phyloP scores from a whole-genome alignment of 176 grass and related monocot genomes.

The Puccinellia tenuiflora region DNA sequence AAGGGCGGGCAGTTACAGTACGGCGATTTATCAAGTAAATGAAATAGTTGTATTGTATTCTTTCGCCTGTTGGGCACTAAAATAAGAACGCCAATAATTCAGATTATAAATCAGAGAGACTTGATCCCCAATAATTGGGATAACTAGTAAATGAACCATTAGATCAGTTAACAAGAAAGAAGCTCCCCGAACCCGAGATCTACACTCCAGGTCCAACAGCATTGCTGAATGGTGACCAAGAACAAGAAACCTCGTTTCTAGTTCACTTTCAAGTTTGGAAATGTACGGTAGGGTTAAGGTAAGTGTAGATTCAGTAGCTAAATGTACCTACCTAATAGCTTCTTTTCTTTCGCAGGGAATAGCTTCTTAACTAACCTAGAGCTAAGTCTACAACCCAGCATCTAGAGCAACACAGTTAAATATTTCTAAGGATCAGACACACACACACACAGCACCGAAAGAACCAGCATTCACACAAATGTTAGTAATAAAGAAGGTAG shows the following conservation, averaged over 20 bases:
- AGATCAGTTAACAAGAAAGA: not conserved
- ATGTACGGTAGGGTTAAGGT: not conserved
- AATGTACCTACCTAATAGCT: not conserved
- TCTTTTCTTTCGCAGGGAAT: not conserved
- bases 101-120: not conserved
- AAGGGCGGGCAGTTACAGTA: not conserved
- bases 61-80: conserved; percentile 24
- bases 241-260: not conserved
- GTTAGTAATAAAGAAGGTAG: not conserved
- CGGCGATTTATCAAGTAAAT: not conserved
- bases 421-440: not conserved
- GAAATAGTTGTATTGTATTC: conserved; percentile 21
- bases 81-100: not conserved
- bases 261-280: not conserved
- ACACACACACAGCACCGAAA: not conserved
- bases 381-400: not conserved
- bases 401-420: not conserved
- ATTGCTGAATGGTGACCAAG: not conserved
- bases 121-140: not conserved
- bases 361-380: not conserved
- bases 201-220: not conserved
- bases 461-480: not conserved
- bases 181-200: not conserved
- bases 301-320: not conserved
- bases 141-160: not conserved